phyloP scores from a whole-genome alignment of 2,329 filamentous ascomycete species.

The Nemania sp. region DNA sequence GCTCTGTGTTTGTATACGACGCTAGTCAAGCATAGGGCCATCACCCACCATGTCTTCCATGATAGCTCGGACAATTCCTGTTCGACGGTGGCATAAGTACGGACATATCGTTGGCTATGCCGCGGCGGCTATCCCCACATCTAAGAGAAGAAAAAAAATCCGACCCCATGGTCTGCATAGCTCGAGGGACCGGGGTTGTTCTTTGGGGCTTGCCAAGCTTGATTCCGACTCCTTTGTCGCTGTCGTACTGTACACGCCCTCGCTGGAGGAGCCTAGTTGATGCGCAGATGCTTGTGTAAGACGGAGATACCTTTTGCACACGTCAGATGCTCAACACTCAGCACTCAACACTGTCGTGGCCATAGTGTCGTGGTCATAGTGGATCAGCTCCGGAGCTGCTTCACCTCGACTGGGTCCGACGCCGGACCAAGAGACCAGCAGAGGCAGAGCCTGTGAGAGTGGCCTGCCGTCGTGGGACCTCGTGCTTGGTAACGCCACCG shows the following conservation, averaged over 20 bases:
- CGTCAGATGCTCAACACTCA: constrained; percentile 23
- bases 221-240: constrained; percentile 16
- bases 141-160: neutral
- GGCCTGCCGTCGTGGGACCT: constrained; percentile 17
- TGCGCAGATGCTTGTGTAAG: constrained; percentile 19
- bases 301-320: constrained; percentile 17
- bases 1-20: constrained; percentile 1
- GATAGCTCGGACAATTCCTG: neutral
- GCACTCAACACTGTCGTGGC: too few species aligned
- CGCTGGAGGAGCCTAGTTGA: constrained; percentile 15
- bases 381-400: constrained; percentile 12
- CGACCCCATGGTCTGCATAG: neutral
- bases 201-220: constrained; percentile 19
- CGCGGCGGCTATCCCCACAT: neutral
- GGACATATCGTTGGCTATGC: constrained; percentile 5
- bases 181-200: constrained; percentile 6
- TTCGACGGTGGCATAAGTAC: constrained; percentile 1
- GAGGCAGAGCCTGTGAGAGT: neutral
- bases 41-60: neutral
- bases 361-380: constrained; percentile 7
- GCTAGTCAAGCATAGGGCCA: constrained; percentile 9
- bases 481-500: constrained; percentile 16
- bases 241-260: too few species aligned
- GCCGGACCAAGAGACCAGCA: constrained; percentile 8
- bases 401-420: constrained; percentile 6